Base-by-base conservation (phyloP, 768 basidiomycete species). In the Galerina sulciceps region DNA sequence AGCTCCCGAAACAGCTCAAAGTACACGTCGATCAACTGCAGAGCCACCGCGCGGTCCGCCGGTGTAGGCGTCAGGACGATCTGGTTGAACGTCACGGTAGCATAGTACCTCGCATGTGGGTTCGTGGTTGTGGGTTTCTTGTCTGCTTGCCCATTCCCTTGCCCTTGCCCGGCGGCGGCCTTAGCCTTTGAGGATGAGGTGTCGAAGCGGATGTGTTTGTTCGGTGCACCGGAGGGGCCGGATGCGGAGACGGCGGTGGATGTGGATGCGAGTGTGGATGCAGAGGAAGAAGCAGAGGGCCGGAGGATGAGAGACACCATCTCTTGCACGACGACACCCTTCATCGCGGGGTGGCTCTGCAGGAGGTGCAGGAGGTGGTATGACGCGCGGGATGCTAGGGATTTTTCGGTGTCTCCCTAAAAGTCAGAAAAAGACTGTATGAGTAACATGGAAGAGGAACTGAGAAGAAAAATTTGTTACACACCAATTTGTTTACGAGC, bases 1-100 rank as follows among this genome's bases (percentile, higher is more conserved):
- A 97, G 76, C 65, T 93, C 93, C 66, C 88, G 81, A 79, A 99
- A 99, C 69, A 98, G 82, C 76, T 95, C 90, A 67, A 99, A 99
- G 75, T 99, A 98, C 3, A 95, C 82, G 50, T 94, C 90, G 17
- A 98, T 87, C 59, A 98, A 79, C 59, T 85, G 82, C 45, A 87
- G 74, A 13, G 95, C 90, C 10, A 94, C 90, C 0, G 85, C 85
- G 9, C 83, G 79, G 64, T 97, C 95, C 15, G 70, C 76, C 4
- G 83, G 80, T 9, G 80, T 76, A 6, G 83, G 80, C 10, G 80
- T 76, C 31, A 98, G 79, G 40, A 94, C 85, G 57, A 96, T 88
- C 74, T 99, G 97, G 71, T 98, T 98, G 64, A 98, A 88, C 0
- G 97, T 97, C 68, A 97, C 94, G 5, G 90, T 81, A 14, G 93